Evolutionary conservation across 371 early-diverging fungal species (phyloP).

Genomic region (Dentiscutata heterogama): DNA sequence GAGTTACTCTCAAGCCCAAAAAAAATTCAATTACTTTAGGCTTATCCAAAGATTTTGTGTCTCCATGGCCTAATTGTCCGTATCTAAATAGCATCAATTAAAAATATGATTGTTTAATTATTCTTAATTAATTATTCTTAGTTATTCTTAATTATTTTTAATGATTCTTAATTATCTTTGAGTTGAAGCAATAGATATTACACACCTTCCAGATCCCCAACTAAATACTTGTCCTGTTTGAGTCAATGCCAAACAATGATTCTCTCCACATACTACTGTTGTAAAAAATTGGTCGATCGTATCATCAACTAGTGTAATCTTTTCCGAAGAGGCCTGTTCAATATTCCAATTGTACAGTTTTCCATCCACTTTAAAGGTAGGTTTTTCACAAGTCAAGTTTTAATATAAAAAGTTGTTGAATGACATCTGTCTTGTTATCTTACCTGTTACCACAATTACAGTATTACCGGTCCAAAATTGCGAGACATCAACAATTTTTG

Average conservation of each 20-base stretch:
- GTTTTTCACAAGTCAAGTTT: not conserved
- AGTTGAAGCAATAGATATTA: not conserved
- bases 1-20: slow-evolving; percentile 33
- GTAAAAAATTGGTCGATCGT: slow-evolving; percentile 3
- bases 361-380: not conserved
- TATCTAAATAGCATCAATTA: slow-evolving; percentile 5
- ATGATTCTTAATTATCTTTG: too few relatives aligned
- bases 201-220: slow-evolving; percentile 45
- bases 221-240: slow-evolving; percentile 40
- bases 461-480: slow-evolving; percentile 28
- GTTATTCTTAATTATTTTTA: too few relatives aligned
- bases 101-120: not conserved
- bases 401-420: not conserved
- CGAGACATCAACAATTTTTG: slow-evolving; percentile 19
- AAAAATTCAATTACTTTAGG: slow-evolving; percentile 41
- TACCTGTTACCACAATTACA: slow-evolving; percentile 27
- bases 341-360: slow-evolving; percentile 31
- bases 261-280: slow-evolving; percentile 37
- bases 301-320: not conserved
- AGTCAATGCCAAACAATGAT: slow-evolving; percentile 43
- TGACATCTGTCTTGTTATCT: not conserved
- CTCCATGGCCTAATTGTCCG: slow-evolving; percentile 45
- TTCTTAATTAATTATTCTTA: not conserved
- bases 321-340: not conserved
- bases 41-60: slow-evolving; percentile 16